phyloP scores from a whole-genome alignment of 148 eudicot species.

The Silene conica region DNA sequence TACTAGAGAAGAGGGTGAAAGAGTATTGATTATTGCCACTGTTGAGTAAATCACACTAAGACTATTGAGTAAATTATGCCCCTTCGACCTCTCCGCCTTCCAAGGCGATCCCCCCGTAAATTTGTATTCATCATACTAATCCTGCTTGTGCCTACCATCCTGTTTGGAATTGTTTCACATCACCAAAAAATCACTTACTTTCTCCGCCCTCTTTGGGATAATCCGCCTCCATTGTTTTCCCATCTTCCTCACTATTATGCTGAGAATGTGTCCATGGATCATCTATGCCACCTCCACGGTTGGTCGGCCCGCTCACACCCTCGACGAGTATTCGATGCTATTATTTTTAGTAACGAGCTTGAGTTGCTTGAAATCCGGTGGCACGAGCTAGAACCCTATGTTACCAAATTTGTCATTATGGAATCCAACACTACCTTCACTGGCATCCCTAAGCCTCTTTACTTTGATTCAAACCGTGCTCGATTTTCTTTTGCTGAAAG shows the following conservation, averaged over 20 bases:
- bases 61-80: constrained; percentile 31
- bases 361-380: constrained; percentile 83
- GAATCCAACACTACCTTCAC: constrained; percentile 90
- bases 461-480: constrained; percentile 43
- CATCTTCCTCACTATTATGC: constrained; percentile 77
- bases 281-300: constrained; percentile 72
- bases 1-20: neutral
- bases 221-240: constrained; percentile 55
- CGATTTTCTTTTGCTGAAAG: constrained; percentile 61
- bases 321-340: constrained; percentile 69
- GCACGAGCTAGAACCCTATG: constrained; percentile 67
- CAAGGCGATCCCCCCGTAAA: constrained; percentile 40
- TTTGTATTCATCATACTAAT: constrained; percentile 37
- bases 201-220: constrained; percentile 88
- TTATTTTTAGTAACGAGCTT: constrained; percentile 79
- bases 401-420: constrained; percentile 70
- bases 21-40: neutral
- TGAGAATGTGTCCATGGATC: constrained; percentile 71
- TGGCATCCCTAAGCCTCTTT: constrained; percentile 70
- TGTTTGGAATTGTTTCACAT: constrained; percentile 39
- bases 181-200: constrained; percentile 64
- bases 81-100: constrained; percentile 38
- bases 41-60: neutral
- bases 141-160: constrained; percentile 38
- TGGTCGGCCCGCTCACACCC: constrained; percentile 73